Evolutionary conservation across 2,329 filamentous ascomycete genomes (phyloP), one percentile per base, ranked within the genome.

Genomic region (Periconia sp.): DNA sequence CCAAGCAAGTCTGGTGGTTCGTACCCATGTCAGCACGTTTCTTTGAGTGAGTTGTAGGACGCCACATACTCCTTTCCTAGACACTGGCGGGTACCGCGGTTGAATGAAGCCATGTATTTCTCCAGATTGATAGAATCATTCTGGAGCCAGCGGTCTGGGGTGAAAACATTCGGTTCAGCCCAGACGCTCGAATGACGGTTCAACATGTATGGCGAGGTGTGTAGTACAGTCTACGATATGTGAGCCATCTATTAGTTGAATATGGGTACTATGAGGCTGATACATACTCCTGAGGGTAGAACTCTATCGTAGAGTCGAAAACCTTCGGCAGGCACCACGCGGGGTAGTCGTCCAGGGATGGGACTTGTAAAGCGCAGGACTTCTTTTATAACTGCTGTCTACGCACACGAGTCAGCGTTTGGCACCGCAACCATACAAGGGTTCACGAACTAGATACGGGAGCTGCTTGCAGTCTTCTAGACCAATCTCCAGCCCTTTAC

Each of bases 81-180:
- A 46, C 56, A 56, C 27, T 54, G 50, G 13, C 56, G 35, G 1
- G 53, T 49, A 15, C 53, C 56, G 3, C 51, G 47, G 15, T 56
- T 44, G 41, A 58, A 58, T n/a, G 37, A 49, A 8, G 51, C 31
- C 50, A 58, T 53, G 44, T 56, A 56, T 33, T 52, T 56, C n/a
- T 58, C 56, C 2, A 58, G 48, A 20, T 48, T 19, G 3, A 42
- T 35, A 7, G 56, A 35, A 19, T 52, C 47, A 13, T 20, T 6
- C 6, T 33, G 8, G 3, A 56, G 37, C 56, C 56, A 58, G 6
- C 56, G 44, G 2, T 48, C 44, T 14, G 56, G 56, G 15, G 43
- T 20, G 35, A 58, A 58, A 2, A 31, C 41, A 20, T 51, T 20
- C 3, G 53, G 41, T 9, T 56, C 41, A 3, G 43, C 19, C 41